Base-by-base conservation (phyloP, 306 rosid species). In the Prunus davidiana region DNA sequence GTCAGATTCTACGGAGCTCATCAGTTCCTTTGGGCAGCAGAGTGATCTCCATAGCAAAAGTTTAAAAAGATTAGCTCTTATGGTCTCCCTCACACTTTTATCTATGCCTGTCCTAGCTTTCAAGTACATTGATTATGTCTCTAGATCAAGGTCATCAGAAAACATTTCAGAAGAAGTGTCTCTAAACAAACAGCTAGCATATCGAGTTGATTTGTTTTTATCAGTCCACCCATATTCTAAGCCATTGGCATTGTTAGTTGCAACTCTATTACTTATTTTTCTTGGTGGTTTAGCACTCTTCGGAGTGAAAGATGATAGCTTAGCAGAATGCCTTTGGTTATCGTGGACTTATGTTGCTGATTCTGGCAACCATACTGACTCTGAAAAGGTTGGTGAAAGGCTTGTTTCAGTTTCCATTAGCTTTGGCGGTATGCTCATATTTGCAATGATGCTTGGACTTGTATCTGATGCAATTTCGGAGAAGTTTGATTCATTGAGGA, bases 371-470 rank as follows among this genome's bases (percentile, higher is more conserved):
- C 98, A 93, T 57, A 84, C 98, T 58, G 88, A 75, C 76, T 93
- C 96, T 69, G 85, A 91, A 80, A 84, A 93, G 49, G 14, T 86
- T 47, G 88, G 91, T 24, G 88, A 90, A n/a, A 91, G 90, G 85
- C 82, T 93, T 49, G 98, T 91, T 78, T 93, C 98, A 1, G 88
- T 93, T 85, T 93, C 91, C 49, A 88, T 93, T 81, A 91, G 96
- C 87, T 91, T 93, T 76, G 98, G 97, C 3, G 97, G 98, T 80
- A 93, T 93, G 98, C 94, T 91, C 77, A 87, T 93, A 75, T 93
- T 93, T 85, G 98, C 98, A 72, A 93, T 93, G 97, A 89, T 93
- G 98, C 98, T 91, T 82, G 98, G 98, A 57, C 95, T 93, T 67
- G 98, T 93, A 52, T 91, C 98, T 15, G 98, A 93, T 83, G 83